phyloP scores from a whole-genome alignment of 805 yeast genomes.

The Spathaspora gorwiae region DNA sequence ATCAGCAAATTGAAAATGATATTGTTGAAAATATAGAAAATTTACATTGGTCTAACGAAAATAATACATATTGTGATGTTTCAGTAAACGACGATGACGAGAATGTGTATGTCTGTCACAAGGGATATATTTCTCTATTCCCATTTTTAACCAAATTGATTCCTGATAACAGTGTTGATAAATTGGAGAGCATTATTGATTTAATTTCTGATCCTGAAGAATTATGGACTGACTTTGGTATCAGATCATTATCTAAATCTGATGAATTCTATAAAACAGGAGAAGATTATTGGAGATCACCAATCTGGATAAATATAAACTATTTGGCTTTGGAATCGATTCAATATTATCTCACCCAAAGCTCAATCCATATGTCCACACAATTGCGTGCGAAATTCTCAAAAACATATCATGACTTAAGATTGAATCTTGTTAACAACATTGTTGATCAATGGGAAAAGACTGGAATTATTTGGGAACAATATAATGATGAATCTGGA shows the following conservation, averaged over 20 bases:
- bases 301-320: constrained; percentile 90
- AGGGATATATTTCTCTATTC: constrained; percentile 81
- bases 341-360: constrained; percentile 42
- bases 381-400: constrained; percentile 33
- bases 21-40: constrained; percentile 62
- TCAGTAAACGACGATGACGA: constrained; percentile 72
- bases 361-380: constrained; percentile 26
- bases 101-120: constrained; percentile 67
- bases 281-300: constrained; percentile 95
- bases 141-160: constrained; percentile 77
- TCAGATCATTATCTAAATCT: constrained; percentile 70
- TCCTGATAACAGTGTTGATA: constrained; percentile 36
- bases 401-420: constrained; percentile 50
- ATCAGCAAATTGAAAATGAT: constrained; percentile 47
- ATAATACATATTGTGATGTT: constrained; percentile 74
- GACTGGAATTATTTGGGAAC: constrained; percentile 88
- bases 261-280: constrained; percentile 66
- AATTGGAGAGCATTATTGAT: constrained; percentile 50
- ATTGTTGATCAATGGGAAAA: constrained; percentile 62
- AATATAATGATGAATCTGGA: constrained; percentile 77
- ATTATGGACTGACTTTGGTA: constrained; percentile 74
- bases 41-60: constrained; percentile 74
- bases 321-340: constrained; percentile 74
- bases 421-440: constrained; percentile 65
- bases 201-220: constrained; percentile 64